Evolutionary conservation across 192 early-diverging fungal species (phyloP), one percentile per base, ranked within the genome.

Genomic region (Backusella parvicylindrica): DNA sequence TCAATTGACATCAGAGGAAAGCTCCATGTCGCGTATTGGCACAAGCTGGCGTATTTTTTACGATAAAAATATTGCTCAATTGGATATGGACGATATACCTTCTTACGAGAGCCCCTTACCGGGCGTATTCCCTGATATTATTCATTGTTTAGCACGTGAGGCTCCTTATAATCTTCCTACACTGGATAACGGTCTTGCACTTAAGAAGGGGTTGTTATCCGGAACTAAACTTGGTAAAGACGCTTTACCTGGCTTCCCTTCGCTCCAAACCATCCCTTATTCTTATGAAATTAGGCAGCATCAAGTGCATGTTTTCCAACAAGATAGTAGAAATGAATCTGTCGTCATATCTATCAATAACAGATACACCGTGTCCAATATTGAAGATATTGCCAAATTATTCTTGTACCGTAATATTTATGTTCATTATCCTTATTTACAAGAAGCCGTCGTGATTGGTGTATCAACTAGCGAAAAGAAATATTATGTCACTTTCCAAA

Each of bases 341-440:
- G 86, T 95, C 77, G 84, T 95, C 7, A 80, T 96, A 53, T 88
- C 84, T 26, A 70, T 92, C 28, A 47, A 79, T 21, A 90, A 91
- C 71, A 43, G 68, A 40, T 89, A 79, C 70, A 86, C 91, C 28
- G 77, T 83, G 18, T 73, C 76, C 9, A 77, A 79, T 30, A 86
- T 85, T 2, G 88, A 93, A 43, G 82, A 86, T 2, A 73, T 94
- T 41, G 92, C 90, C 0, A 68, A 82, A 60, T 67, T 80, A 8
- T 79, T 87, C 69, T 38, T 93, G 63, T 89, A 92, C 33, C 86
- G 87, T 64, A 77, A 79, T 6, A 81, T 95, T 18, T 92, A 84
- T 85, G 84, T 91, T 72, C 89, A 86, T 1, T 99, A 95, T 91
- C 98, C 98, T 32, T 97, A 94, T 74, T 81, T 98, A 70, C 86